Evolutionary conservation across 495 filamentous ascomycete genomes (phyloP), one percentile per base, ranked within the genome.

Genomic region (Astrocystis sublimbata): DNA sequence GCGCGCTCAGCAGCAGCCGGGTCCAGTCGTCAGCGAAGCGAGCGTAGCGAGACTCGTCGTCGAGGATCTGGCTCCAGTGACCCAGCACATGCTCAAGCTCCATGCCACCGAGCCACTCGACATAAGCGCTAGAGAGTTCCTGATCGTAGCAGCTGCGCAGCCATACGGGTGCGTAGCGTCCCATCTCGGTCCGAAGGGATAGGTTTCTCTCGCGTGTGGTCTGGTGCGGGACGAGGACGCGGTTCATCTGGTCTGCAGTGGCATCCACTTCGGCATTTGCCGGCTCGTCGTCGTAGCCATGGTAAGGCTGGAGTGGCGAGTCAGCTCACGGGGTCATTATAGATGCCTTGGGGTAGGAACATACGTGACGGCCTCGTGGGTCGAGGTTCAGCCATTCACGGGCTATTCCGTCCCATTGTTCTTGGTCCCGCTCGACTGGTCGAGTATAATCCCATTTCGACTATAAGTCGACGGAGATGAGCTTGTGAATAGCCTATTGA

Each of bases 361-460:
- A 36, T 59, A 59, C 56, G 24, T 59, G 56, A 36, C 56, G 56
- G 49, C 38, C 56, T 24, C 41, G 41, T 1, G 36, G 21, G n/a
- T 42, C 56, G 21, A 59, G 56, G 31, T 33, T 15, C 45, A 47
- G 26, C 24, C 31, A 59, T 47, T 59, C 41, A 9, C 13, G 41
- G 13, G 41, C 56, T 9, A 59, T 26, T 15, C 41, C 23, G 56
- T 59, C 41, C 56, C 56, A 59, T 46, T 59, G 56, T 36, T 59
- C 41, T 33, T 59, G 56, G 41, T 59, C 56, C 56, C 23, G 56
- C 36, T 31, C 36, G 21, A 35, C 56, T 2, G 56, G 56, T 46
- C 7, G 30, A 15, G 41, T 21, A 9, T 47, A 36, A 28, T 46
- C 56, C 56, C 56, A 59, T 36, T 49, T 45, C 15, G 47, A 40